Conservation (phyloP, 2,329 filamentous ascomycete genomes). For the Coniochaeta prunicola region DNA sequence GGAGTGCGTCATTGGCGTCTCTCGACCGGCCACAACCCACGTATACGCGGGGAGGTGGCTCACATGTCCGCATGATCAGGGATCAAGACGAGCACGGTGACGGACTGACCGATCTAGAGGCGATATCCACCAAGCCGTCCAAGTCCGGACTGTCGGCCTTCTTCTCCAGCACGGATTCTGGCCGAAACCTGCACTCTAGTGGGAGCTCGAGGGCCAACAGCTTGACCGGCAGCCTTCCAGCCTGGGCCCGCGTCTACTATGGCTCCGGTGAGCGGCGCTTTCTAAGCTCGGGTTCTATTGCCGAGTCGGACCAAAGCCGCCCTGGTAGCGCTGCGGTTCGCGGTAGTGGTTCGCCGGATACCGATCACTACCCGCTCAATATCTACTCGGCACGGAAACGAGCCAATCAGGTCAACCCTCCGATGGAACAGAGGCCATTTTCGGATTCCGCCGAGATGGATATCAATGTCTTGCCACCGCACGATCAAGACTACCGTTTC, state of each 20-base stretch:
- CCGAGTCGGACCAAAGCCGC: conserved; percentile 38
- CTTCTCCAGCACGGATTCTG: conserved; percentile 37
- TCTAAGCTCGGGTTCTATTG: conserved; percentile 39
- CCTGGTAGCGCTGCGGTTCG: conserved; percentile 32
- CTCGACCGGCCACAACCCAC: conserved; percentile 42
- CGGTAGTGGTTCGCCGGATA: conserved; percentile 40
- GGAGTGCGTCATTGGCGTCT: conserved; percentile 39
- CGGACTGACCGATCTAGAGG: conserved; percentile 52
- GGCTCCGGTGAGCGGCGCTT: conserved; percentile 54
- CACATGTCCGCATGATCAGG: conserved; percentile 39
- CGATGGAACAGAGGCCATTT: conserved; percentile 16
- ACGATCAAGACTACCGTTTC: conserved; percentile 15
- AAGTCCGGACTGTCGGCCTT: conserved; percentile 45
- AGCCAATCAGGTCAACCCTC: conserved; percentile 27
- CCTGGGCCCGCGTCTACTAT: conserved; percentile 63
- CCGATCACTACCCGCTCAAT: conserved; percentile 37
- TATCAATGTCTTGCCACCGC: conserved; percentile 27
- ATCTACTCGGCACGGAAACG: conserved; percentile 39
- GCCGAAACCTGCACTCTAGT: conserved; percentile 45
- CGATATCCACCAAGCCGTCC: conserved; percentile 45
- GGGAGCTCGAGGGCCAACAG: conserved; percentile 38
- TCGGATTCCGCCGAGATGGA: conserved; percentile 34
- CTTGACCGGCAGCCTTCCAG: conserved; percentile 33
- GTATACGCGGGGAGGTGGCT: conserved; percentile 31
- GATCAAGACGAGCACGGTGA: conserved; percentile 60